Evolutionary conservation across 345 rosid species (phyloP), one percentile per base, ranked within the genome.

Genomic region (Euphorbia lathyris): DNA sequence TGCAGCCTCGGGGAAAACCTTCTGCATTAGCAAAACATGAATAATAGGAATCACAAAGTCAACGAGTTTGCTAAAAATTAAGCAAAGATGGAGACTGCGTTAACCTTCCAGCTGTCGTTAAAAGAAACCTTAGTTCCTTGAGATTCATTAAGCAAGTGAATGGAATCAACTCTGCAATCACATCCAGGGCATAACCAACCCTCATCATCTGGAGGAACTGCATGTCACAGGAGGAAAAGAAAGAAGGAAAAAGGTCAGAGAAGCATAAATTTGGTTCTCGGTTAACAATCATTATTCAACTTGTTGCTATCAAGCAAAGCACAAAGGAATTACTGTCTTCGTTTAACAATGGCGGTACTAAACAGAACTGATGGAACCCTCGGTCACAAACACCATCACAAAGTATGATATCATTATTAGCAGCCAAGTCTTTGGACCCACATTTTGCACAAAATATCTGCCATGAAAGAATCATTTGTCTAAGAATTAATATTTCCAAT

Each of bases 371-470:
- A 74, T 96, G 99, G 77, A 90, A 96, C 57, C 94, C 98, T 26
- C 99, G 88, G 70, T 92, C 97, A 66, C 99, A 96, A 71, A 84
- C 83, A 57, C 99, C 99, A 71, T 96, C 99, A 32, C 99, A 92
- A 63, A 96, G 96, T 78, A 96, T 86, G 75, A 96, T 92, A 84
- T 96, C 99, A 73, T 96, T 90, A 71, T 89, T 84, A 70, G 71
- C 45, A 76, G 91, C 71, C 79, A 88, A 72, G 67, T 96, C 99
- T 82, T 92, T 84, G 61, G 98, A 89, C 64, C 91, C 87, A 84
- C 99, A 96, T 83, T 89, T 96, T 68, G 98, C 92, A 81, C 99
- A 96, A 80, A 89, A 92, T 72, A 96, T 96, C 98, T 96, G 91
- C 79, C 68, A 78, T 38, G 52, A 66, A 69, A 66, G 65, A 61